Evolutionary conservation across 176 grass and related monocot species (phyloP), one percentile per base, ranked within the genome.

Genomic region (Tillandsia leiboldiana): DNA sequence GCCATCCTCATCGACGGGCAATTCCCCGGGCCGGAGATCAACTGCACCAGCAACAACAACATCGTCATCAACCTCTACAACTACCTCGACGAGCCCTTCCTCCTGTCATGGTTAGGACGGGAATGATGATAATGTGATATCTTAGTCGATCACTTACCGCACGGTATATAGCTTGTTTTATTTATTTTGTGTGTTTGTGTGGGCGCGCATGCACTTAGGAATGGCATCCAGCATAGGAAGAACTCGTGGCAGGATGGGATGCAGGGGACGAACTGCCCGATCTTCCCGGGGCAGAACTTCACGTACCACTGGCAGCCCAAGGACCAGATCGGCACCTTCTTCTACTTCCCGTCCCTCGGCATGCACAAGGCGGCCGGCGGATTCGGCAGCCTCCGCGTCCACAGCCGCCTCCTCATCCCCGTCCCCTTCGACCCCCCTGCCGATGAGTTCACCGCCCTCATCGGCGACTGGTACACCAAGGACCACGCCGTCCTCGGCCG

Each of bases 271-370:
- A 89, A 83, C 76, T 96, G 93, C 81, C 86, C 93, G 33, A 92
- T 96, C 73, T 20, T 49, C 64, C 93, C 93, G 12, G 84, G 84
- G 17, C 87, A 83, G 58, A 97, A 92, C 82, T 96, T 68, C 64
- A 97, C 93, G 12, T 97, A 90, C 83, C 79, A 87, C 59, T 92
- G 78, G 82, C 93, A 97, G 80, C 72, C 81, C 24, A 92, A 97
- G 81, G 93, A 97, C 52, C 89, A 97, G 83, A 97, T 97, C 57
- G 93, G 93, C 64, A 97, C 49, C 75, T 97, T 87, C 88, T 90
- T 85, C 89, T 97, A 97, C 68, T 97, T 77, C 81, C 93, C 93
- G 15, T 90, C 81, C 59, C 65, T 87, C 29, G 89, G 81, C 71
- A 90, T 97, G 89, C 86, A 92, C 70, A 87, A 86, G 26, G 84